These are phyloP conservation scores for Fusarium kyushuense DNA, from an alignment of 2,329 filamentous ascomycete species.

Conservation along the genomic window DNA sequence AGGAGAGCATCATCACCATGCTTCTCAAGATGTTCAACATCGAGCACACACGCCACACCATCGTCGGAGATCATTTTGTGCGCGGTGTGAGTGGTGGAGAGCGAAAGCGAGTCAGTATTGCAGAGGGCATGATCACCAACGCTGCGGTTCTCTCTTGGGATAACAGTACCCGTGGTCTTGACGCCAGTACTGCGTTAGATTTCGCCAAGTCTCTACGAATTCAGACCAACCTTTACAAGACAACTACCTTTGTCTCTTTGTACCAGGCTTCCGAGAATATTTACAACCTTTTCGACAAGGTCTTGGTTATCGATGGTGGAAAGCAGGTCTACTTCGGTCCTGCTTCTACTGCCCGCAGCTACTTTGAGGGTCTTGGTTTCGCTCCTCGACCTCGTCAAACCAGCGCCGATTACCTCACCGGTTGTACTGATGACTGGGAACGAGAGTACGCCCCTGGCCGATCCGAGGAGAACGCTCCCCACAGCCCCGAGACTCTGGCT, in stretches of 20 bases:
- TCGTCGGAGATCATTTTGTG: constrained; percentile 86
- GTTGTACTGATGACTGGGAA: constrained; percentile 87
- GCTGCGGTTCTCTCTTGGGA: constrained; percentile 81
- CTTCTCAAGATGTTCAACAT: constrained; percentile 95
- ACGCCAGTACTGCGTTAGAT: constrained; percentile 75
- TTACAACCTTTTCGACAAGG: constrained; percentile 84
- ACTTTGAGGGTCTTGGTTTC: constrained; percentile 84
- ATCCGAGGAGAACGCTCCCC: constrained; percentile 74
- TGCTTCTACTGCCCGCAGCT: constrained; percentile 72
- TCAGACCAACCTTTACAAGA: constrained; percentile 85
- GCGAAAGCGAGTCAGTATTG: constrained; percentile 78
- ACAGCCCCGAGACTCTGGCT: constrained; percentile 73
- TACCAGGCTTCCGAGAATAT: constrained; percentile 90
- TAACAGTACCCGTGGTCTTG: constrained; percentile 77
- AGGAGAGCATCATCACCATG: constrained; percentile 78
- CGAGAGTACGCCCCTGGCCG: constrained; percentile 78
- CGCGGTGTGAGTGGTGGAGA: constrained; percentile 81
- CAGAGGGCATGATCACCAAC: constrained; percentile 83
- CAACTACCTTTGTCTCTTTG: constrained; percentile 85
- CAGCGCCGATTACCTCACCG: constrained; percentile 84
- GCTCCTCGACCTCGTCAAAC: constrained; percentile 80
- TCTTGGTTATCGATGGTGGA: constrained; percentile 82
- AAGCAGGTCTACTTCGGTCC: constrained; percentile 82
- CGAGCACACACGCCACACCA: constrained; percentile 85
- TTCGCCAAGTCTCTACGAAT: constrained; percentile 78